A percentile compares a stretch with the other conserved stretches of the same genome.
Evolutionary conservation across 129 eudicot species (phyloP).

Genomic region (Solidago caesia): DNA sequence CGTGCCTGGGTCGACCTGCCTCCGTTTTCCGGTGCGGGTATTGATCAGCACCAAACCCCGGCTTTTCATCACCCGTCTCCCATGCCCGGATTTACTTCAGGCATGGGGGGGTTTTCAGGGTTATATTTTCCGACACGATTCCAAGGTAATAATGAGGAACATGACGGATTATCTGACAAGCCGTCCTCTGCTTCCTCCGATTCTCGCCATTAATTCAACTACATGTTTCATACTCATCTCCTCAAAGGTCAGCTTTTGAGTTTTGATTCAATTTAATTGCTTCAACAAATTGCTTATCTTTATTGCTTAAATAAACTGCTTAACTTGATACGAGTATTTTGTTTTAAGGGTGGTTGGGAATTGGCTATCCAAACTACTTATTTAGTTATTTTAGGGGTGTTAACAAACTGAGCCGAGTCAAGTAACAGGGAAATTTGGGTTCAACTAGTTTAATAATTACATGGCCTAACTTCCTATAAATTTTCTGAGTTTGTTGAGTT

Average conservation of each 20-base stretch:
- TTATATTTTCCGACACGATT: constrained; percentile 80
- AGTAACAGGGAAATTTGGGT: no score
- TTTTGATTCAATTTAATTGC: not conserved
- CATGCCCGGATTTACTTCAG: constrained; percentile 49
- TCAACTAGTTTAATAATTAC: no score
- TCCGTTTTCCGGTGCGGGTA: constrained; percentile 26
- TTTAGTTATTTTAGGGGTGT: no score
- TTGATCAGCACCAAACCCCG: constrained; percentile 37
- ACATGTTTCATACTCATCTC: constrained; percentile 27
- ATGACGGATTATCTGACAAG: constrained; percentile 76
- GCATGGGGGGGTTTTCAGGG: constrained; percentile 59
- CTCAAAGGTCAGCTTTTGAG: constrained; percentile 35
- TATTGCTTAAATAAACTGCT: no score
- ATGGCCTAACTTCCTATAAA: no score
- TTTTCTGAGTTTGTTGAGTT: no score
- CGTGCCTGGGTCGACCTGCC: constrained; percentile 88
- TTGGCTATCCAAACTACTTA: no score
- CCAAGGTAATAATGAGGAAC: constrained; percentile 91
- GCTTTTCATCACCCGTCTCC: constrained; percentile 50
- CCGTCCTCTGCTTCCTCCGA: constrained; percentile 97
- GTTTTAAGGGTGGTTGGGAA: no score
- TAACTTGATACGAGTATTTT: not conserved
- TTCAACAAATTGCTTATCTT: no score
- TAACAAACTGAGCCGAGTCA: no score
- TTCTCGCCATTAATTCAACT: constrained; percentile 70